These are phyloP conservation scores for Fragaria vesca DNA, from an alignment of 306 rosid genomes.

Conservation along the genomic window DNA sequence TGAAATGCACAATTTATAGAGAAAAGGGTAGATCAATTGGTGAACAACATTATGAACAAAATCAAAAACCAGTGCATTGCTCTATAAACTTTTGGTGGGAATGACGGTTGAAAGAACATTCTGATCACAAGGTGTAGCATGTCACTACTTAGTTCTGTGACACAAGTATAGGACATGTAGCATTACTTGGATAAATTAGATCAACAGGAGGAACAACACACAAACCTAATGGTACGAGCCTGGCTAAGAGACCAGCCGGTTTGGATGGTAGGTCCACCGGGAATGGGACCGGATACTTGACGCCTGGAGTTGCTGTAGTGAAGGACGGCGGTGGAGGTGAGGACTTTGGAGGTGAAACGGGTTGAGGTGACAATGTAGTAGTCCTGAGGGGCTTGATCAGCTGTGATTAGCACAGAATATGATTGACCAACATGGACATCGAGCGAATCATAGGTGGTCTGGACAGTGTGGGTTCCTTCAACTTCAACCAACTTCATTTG, in stretches of 20 bases:
- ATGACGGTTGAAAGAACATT: too few relatives aligned
- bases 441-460: slow-evolving; percentile 64
- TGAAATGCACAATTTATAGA: slow-evolving; percentile 15
- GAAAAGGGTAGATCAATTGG: neutral
- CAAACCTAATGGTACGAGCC: slow-evolving; percentile 77
- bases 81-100: neutral
- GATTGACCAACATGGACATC: slow-evolving; percentile 95
- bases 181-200: neutral
- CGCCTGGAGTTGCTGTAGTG: slow-evolving; percentile 65
- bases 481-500: slow-evolving; percentile 78
- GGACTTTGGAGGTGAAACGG: slow-evolving; percentile 51
- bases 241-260: slow-evolving; percentile 76
- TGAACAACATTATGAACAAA: neutral
- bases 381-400: slow-evolving; percentile 70
- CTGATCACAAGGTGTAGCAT: too few relatives aligned
- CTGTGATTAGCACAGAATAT: slow-evolving; percentile 80
- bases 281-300: slow-evolving; percentile 56
- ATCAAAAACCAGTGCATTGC: neutral
- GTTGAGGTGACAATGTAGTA: slow-evolving; percentile 68
- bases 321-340: slow-evolving; percentile 62
- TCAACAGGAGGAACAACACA: neutral
- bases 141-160: neutral
- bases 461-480: slow-evolving; percentile 90
- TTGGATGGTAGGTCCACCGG: slow-evolving; percentile 63
- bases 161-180: neutral